Conservation (phyloP, 495 filamentous ascomycete genomes). For the Usnea hakonensis region DNA sequence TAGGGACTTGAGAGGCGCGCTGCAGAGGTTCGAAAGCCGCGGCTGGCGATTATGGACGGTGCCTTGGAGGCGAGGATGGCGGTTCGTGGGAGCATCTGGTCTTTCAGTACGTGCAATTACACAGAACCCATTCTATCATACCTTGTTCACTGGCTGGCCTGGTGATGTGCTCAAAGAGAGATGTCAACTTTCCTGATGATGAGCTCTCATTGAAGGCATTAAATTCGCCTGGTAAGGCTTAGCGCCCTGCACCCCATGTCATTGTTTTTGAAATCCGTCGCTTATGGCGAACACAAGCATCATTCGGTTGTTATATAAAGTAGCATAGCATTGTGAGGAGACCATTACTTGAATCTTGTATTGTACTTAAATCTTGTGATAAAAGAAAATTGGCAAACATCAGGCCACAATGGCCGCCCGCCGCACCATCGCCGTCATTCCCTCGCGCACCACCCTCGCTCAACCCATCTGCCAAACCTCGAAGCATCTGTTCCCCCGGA, state of each 20-base stretch:
- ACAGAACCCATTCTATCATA: not conserved
- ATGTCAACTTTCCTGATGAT: not conserved
- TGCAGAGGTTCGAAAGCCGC: constrained; percentile 88
- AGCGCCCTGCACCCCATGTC: constrained; percentile 8
- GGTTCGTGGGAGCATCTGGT: constrained; percentile 78
- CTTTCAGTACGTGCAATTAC: constrained; percentile 4
- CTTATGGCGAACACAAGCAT: not conserved
- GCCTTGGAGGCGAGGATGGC: constrained; percentile 61
- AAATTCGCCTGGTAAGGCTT: constrained; percentile 14
- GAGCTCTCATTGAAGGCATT: not conserved
- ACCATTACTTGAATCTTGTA: not conserved
- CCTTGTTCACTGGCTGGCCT: constrained; percentile 1
- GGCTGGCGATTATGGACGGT: constrained; percentile 66
- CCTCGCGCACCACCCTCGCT: constrained; percentile 11
- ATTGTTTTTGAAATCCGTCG: not conserved
- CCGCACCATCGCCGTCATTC: constrained; percentile 15
- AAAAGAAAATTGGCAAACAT: not conserved
- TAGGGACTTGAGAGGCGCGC: constrained; percentile 80
- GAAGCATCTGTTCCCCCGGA: constrained; percentile 8
- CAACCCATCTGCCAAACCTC: constrained; percentile 12
- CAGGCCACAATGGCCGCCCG: constrained; percentile 22
- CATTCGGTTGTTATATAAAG: not conserved
- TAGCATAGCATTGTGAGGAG: no score
- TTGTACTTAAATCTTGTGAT: not conserved
- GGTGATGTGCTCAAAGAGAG: not conserved